Base-by-base conservation (phyloP, 331 rosid genomes). In the Malus hybrid region DNA sequence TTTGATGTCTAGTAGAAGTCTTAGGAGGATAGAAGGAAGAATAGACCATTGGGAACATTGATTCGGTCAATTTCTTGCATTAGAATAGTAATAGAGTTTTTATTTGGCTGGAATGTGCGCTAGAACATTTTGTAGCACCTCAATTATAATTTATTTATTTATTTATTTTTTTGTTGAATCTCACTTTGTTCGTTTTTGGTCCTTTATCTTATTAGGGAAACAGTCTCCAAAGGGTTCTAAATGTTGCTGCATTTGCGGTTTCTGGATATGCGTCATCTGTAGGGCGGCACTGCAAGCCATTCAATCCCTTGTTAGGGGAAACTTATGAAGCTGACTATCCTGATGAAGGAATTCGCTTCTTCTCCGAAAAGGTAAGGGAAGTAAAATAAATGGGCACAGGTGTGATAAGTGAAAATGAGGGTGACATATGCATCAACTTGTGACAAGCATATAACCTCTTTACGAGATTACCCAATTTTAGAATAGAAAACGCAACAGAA, bases 221-320 rank as follows among this genome's bases (percentile, higher is more conserved):
- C 82, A 85, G 90, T 82, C 87, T 92, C 80, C 95, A 83, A 56
- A 90, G 99, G 77, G 77, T 79, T 57, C 81, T 94, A 70, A 85
- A 94, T 79, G 99, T 94, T 81, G 97, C 99, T 69, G 96, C 99
- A 62, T 94, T 94, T 86, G 99, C 99, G 7, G 90, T 92, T 79
- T 94, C 99, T 72, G 99, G 96, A 57, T 94, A 94, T 83, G 99
- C 99, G 19, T 94, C 99, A 39, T 90, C 96, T 33, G 96, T 92
- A 88, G 97, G 96, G 61, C 93, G 99, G 68, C 93, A 90, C 66
- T 94, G 99, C 81, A 94, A 94, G 86, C 99, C 99, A 55, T 94
- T 94, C 82, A 94, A 94, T 80, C 99, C 99, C 55, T 84, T 94
- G 88, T 83, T 94, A 67, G 99, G 99, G 70, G 99, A 94, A 94